Conservation (phyloP, 2,329 filamentous ascomycete genomes). For the Colletotrichum sp. region DNA sequence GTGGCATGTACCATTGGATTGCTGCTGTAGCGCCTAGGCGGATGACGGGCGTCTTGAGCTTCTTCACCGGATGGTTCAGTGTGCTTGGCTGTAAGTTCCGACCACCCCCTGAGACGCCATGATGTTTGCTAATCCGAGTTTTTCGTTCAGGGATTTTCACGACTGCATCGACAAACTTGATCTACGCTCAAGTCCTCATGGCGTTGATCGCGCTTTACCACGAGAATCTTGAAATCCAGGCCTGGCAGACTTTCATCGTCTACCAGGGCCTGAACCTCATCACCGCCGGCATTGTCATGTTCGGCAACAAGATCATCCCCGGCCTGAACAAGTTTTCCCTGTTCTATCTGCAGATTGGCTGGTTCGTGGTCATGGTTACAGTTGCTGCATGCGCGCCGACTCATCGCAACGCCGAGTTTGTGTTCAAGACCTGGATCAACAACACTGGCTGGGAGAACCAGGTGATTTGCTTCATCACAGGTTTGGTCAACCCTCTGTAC, state of each 20-base stretch:
- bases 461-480: slow-evolving; percentile 54
- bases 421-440: slow-evolving; percentile 57
- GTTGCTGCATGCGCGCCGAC: slow-evolving; percentile 50
- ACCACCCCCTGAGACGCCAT: not conserved
- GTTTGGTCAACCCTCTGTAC: slow-evolving; percentile 53
- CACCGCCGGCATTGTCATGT: slow-evolving; percentile 49
- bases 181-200: slow-evolving; percentile 45
- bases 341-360: slow-evolving; percentile 50
- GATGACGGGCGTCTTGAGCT: slow-evolving; percentile 44
- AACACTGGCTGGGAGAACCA: slow-evolving; percentile 57
- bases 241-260: slow-evolving; percentile 54
- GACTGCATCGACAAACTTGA: slow-evolving; percentile 47
- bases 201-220: slow-evolving; percentile 46
- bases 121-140: not conserved
- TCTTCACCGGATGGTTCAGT: slow-evolving; percentile 48
- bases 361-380: slow-evolving; percentile 51
- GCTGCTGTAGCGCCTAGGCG: slow-evolving; percentile 47
- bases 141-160: slow-evolving; percentile 43
- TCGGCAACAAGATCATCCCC: slow-evolving; percentile 49
- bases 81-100: slow-evolving; percentile 37
- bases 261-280: slow-evolving; percentile 47
- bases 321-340: slow-evolving; percentile 48
- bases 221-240: slow-evolving; percentile 40
- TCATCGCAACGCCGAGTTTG: slow-evolving; percentile 50
- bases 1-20: slow-evolving; percentile 58